Evolutionary conservation across 1,139 yeast genomes (phyloP).

Genomic region (Wickerhamomyces sp.): DNA sequence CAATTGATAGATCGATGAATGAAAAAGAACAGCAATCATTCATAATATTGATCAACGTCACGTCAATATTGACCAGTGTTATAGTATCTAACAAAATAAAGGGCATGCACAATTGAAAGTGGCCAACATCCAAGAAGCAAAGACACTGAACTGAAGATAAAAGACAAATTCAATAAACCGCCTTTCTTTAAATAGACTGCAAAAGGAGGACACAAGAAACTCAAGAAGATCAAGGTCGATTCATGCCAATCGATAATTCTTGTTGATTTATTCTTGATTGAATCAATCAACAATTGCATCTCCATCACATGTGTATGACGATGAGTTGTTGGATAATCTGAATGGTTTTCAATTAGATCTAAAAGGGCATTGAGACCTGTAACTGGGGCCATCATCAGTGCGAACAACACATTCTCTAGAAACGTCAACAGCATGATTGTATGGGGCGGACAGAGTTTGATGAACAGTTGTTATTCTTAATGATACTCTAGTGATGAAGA

Average conservation of each 20-base stretch:
- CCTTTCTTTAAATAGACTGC: conserved; percentile 1
- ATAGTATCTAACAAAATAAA: conserved; percentile 35
- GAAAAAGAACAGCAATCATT: no score
- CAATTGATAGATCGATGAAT: no score
- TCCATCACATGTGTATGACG: background rate
- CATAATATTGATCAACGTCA: background rate
- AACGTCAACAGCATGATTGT: background rate
- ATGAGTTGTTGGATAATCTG: conserved; percentile 3
- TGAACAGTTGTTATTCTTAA: no score
- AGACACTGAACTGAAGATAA: background rate
- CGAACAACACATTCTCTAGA: background rate
- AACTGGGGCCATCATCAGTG: conserved; percentile 1
- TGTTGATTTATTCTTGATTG: background rate
- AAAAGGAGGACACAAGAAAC: conserved; percentile 1
- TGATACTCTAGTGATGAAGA: no score
- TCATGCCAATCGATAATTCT: background rate
- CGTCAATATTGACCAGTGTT: conserved; percentile 47
- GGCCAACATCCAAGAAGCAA: conserved; percentile 1
- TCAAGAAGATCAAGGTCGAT: background rate
- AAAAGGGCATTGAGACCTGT: conserved; percentile 5
- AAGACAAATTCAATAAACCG: background rate
- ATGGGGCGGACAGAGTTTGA: background rate
- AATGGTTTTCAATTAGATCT: conserved; percentile 4
- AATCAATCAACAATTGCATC: background rate
- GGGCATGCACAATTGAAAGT: conserved; percentile 1